Evolutionary conservation across 2,329 filamentous ascomycete species (phyloP), one percentile per base, ranked within the genome.

Genomic region (Phaeoacremonium minimum): DNA sequence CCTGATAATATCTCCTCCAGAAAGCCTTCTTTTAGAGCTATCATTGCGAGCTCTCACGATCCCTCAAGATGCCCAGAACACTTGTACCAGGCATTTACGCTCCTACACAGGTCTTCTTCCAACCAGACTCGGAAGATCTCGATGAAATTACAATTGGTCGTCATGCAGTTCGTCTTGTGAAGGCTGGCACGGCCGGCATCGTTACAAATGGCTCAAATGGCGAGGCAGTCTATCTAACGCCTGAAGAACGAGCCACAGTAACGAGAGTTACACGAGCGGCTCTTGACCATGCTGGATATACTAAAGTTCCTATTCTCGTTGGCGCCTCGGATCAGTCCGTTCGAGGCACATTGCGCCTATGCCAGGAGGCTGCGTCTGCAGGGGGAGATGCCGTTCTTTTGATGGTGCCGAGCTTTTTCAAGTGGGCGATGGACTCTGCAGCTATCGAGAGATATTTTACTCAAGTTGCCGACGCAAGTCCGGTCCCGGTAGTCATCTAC

Each of bases 331-430:
- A 77, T 19, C 75, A 82, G 45, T 84, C 80, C 2, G 78, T 78
- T 13, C 71, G 77, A 36, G 81, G 85, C 55, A 77, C 77, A 19
- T 71, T 86, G 46, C 67, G 77, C 36, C 65, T 83, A 20, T 83
- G 78, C 58, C 64, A 68, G 40, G 80, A 85, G 50, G 79, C 82
- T 12, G 67, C 71, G 22, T 65, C 67, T 6, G 67, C 75, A 16
- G 83, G 83, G 33, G 82, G 77, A 46, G 80, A 85, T 49, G 82
- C 80, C 48, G 79, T 78, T 5, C 66, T 87, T 36, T 66, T 85
- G 2, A 71, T 86, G 4, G 80, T 82, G 6, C 82, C 83, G 14
- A 75, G 72, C 20, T 87, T 85, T 58, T 86, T 84, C 61, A 71
- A 76, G 42, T 59, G 70, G 4, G 61, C 81, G 15, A 73, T 83